phyloP scores from a whole-genome alignment of 2,329 filamentous ascomycete genomes.

The Ambrosiella beaveri region DNA sequence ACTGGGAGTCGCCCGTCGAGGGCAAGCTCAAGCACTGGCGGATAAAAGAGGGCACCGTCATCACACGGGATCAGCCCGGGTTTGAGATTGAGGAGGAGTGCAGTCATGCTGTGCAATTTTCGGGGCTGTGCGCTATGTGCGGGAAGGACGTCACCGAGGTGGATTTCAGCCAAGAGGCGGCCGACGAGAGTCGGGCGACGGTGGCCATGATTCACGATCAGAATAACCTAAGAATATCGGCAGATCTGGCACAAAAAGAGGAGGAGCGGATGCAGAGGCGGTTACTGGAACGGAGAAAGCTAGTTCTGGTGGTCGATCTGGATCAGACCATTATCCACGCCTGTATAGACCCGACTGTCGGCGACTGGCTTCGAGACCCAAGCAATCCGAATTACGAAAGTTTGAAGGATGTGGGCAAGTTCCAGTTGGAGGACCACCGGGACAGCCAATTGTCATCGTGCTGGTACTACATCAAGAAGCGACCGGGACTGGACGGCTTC shows the following conservation, averaged over 20 bases:
- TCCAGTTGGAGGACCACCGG: conserved; percentile 77
- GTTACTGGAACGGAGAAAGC: conserved; percentile 61
- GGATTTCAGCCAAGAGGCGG: conserved; percentile 64
- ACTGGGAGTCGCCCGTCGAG: conserved; percentile 71
- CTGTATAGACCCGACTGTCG: conserved; percentile 88
- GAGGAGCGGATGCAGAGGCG: conserved; percentile 78
- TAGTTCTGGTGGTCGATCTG: conserved; percentile 88
- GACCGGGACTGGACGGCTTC: conserved; percentile 70
- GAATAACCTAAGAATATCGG: conserved; percentile 68
- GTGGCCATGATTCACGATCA: conserved; percentile 95
- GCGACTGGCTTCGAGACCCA: conserved; percentile 82
- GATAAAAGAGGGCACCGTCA: conserved; percentile 48
- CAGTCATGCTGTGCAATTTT: conserved; percentile 77
- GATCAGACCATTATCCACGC: conserved; percentile 98
- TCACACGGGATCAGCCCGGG: conserved; percentile 39
- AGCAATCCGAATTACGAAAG: conserved; percentile 81
- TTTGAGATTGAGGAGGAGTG: conserved; percentile 82
- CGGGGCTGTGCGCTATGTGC: conserved; percentile 78
- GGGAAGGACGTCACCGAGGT: conserved; percentile 91
- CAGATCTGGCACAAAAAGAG: conserved; percentile 58
- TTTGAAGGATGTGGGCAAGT: conserved; percentile 72
- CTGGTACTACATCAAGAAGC: conserved; percentile 97
- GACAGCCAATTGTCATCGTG: conserved; percentile 55
- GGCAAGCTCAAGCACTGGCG: conserved; percentile 65
- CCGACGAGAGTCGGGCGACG: conserved; percentile 69